Percentiles rank a stretch among this genome's conserved stretches.
These are phyloP conservation scores for Alternaria sp. DNA, from an alignment of 2,329 filamentous ascomycete genomes.

Conservation along the genomic window DNA sequence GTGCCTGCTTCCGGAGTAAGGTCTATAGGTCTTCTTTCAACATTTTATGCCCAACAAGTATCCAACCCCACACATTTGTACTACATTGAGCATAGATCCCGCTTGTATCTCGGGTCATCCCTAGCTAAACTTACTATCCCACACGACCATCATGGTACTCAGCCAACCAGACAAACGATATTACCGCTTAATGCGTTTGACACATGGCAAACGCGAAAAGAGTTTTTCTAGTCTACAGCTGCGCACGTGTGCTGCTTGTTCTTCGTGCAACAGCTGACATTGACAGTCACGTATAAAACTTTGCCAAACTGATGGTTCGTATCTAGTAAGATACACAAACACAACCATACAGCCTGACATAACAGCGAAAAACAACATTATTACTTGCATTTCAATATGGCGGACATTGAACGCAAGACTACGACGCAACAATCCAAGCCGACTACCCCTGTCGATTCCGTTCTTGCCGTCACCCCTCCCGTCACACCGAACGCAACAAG, in stretches of 20 bases:
- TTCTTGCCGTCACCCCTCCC: constrained; percentile 27
- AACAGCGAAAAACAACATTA: background rate
- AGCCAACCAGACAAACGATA: constrained; percentile 26
- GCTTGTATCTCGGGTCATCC: constrained; percentile 1
- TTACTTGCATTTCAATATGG: background rate
- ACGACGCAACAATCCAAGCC: background rate
- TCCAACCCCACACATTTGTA: constrained; percentile 3
- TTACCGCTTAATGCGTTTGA: constrained; percentile 16
- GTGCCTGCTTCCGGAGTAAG: background rate
- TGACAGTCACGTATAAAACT: constrained; percentile 4
- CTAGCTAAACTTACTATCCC: constrained; percentile 16
- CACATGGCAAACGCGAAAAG: constrained; percentile 14
- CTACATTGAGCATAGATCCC: constrained; percentile 13
- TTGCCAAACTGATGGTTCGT: background rate
- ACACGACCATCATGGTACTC: constrained; percentile 39
- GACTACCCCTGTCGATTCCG: background rate
- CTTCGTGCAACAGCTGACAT: background rate
- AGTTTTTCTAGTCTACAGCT: constrained; percentile 14
- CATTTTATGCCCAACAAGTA: background rate
- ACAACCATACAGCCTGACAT: background rate
- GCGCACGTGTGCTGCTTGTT: background rate
- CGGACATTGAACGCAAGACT: background rate
- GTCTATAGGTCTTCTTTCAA: background rate
- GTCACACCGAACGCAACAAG: constrained; percentile 32
- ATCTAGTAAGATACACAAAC: background rate